Evolutionary conservation across 208 protist genomes (phyloP).

Genomic region (Vickermania spadyakhi): DNA sequence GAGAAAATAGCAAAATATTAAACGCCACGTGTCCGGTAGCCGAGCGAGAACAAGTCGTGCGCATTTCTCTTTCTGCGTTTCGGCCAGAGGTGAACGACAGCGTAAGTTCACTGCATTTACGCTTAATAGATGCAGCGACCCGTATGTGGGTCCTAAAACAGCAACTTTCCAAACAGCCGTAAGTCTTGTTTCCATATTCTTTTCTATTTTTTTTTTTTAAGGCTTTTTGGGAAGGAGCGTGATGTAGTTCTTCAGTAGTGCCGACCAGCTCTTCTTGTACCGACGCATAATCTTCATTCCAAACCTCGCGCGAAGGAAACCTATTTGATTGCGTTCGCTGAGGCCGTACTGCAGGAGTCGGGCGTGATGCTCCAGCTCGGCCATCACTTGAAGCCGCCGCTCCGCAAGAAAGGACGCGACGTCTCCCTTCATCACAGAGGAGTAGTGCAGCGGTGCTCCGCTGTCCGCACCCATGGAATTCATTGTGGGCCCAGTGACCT

Average conservation of each 20-base stretch:
- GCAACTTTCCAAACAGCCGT: too few relatives aligned
- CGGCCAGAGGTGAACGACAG: too few relatives aligned
- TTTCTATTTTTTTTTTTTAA: too few relatives aligned
- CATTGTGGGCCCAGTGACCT: conserved; percentile 7
- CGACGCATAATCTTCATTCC: conserved; percentile 86
- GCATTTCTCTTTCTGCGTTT: too few relatives aligned
- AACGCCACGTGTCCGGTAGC: too few relatives aligned
- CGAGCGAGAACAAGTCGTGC: too few relatives aligned
- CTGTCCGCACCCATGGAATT: neutral
- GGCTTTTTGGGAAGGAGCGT: conserved; percentile 77
- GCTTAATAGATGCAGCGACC: too few relatives aligned
- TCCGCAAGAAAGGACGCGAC: conserved; percentile 63
- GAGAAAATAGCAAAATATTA: too few relatives aligned
- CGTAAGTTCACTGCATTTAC: too few relatives aligned
- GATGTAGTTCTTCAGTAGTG: conserved; percentile 83
- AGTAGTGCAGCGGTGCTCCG: neutral
- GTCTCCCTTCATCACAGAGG: conserved; percentile 22
- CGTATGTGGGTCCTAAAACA: too few relatives aligned
- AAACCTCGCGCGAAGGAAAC: conserved; percentile 84
- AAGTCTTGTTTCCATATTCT: too few relatives aligned
- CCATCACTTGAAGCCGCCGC: conserved; percentile 82
- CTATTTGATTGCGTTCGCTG: conserved; percentile 80
- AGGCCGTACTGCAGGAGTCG: conserved; percentile 60
- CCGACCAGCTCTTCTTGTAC: conserved; percentile 83
- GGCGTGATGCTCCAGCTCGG: conserved; percentile 82